These are phyloP conservation scores for Pouteria glomerata DNA, from an alignment of 148 eudicot species.

Conservation along the genomic window DNA sequence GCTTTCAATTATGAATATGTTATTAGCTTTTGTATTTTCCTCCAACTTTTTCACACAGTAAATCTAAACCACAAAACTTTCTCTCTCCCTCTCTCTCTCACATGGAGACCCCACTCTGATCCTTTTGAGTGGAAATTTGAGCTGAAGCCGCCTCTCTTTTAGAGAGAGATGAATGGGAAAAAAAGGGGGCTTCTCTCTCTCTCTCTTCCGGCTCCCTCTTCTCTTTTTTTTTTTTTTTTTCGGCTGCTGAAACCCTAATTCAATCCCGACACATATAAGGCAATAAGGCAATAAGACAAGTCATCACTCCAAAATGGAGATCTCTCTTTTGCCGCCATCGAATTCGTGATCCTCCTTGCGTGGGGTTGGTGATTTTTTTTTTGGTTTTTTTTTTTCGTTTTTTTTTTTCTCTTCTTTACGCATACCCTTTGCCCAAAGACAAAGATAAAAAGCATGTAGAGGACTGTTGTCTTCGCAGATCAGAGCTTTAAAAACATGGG, in stretches of 20 bases:
- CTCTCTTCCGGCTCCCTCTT: not conserved
- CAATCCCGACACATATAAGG: slow-evolving; percentile 12
- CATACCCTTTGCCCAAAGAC: slow-evolving; percentile 1
- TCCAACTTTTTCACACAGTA: not conserved
- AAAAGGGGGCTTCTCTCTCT: not conserved
- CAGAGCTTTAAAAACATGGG: slow-evolving; percentile 12
- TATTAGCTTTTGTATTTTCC: not conserved
- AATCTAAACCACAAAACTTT: not conserved
- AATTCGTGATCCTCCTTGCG: no score
- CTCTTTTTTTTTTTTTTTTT: not conserved
- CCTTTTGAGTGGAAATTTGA: slow-evolving; percentile 30
- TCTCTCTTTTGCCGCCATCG: not conserved
- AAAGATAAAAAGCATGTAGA: not conserved
- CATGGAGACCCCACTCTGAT: slow-evolving; percentile 29
- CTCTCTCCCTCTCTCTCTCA: slow-evolving; percentile 6
- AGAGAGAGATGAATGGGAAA: slow-evolving; percentile 10
- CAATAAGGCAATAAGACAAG: not conserved
- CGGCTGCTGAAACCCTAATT: slow-evolving; percentile 32
- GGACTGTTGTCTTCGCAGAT: not conserved
- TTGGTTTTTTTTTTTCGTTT: no score
- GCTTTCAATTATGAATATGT: no score
- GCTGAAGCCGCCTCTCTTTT: slow-evolving; percentile 21
- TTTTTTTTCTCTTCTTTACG: not conserved
- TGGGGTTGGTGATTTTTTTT: no score
- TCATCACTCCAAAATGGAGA: not conserved